Base-by-base conservation (phyloP, 1,284 basidiomycete species). In the Leccinum variabile region DNA sequence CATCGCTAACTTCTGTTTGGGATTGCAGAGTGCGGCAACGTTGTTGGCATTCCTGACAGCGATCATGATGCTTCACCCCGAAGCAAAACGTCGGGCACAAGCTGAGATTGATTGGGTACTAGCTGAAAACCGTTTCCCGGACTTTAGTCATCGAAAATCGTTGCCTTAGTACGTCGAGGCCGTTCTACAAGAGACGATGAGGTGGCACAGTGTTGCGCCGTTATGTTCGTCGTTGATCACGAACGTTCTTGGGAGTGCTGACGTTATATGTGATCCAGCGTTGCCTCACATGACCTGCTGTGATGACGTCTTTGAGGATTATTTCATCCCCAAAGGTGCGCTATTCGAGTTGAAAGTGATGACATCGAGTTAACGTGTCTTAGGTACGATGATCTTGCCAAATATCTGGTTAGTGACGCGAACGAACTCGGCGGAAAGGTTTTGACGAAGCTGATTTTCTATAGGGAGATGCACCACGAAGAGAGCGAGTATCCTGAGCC, bases 301-400 rank as follows among this genome's bases (percentile, higher is more conserved):
- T 35, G 69, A 75, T 50, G 73, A 75, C 54, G 59, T 74, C 4
- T 77, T 72, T 52, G 71, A 75, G 41, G 73, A 71, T 3, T 70
- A 76, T 56, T 67, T 70, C 30, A 75, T 75, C 54, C 76, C 75
- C 2, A 70, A 75, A 63, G 76, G 76, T 74, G 49, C 22, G 65
- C 3, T 33, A 2, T 37, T 55, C 1, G 52, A 54, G 9, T 50
- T 53, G 54, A 46, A 30, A 28, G 61, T 4, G 8, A 33, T 13
- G 52, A 41, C 54, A 41, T 52, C 39, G 37, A 18, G n/a, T 64
- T 64, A 46, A 65, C 32, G 13, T 6, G 22, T 25, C 8, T 39
- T 59, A 76, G 72, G 75, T 8, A 65, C 71, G 33, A 67, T 69
- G 64, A 61, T 77, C 49, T 50, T 74, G 53, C 65, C 71, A 53